phyloP scores from a whole-genome alignment of 1,139 yeast genomes.

The Hemisphaericaspora xylanilytica region DNA sequence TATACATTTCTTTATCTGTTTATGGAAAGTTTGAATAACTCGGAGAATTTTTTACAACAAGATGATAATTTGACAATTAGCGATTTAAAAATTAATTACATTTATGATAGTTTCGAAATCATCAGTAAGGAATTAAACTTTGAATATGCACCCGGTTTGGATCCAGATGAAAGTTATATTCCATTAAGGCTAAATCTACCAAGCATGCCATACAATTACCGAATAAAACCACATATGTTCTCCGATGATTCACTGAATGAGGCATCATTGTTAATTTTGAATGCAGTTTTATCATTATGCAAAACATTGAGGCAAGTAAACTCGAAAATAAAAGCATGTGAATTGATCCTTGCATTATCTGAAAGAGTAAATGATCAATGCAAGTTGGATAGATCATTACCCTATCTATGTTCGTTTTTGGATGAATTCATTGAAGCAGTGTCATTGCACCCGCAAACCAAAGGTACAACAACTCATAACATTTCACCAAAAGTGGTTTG shows the following conservation, averaged over 20 bases:
- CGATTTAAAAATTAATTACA: slow-evolving; percentile 58
- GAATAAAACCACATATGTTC: slow-evolving; percentile 35
- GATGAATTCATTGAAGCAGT: slow-evolving; percentile 32
- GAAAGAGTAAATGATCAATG: slow-evolving; percentile 79
- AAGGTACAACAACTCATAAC: not conserved
- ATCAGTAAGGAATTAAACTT: slow-evolving; percentile 50
- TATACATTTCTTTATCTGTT: slow-evolving; percentile 70
- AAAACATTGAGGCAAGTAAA: slow-evolving; percentile 63
- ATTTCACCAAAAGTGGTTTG: slow-evolving; percentile 52
- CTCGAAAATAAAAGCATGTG: slow-evolving; percentile 69
- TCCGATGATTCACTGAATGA: slow-evolving; percentile 31
- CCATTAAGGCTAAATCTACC: slow-evolving; percentile 54
- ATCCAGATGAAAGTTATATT: slow-evolving; percentile 9
- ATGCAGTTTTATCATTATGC: slow-evolving; percentile 61
- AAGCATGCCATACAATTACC: slow-evolving; percentile 41
- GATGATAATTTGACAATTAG: slow-evolving; percentile 35
- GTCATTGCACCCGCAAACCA: not conserved
- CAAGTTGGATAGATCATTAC: slow-evolving; percentile 81
- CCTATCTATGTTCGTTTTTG: slow-evolving; percentile 58
- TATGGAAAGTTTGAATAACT: slow-evolving; percentile 41
- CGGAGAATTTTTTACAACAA: slow-evolving; percentile 17
- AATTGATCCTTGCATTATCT: slow-evolving; percentile 70
- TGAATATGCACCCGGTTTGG: slow-evolving; percentile 22
- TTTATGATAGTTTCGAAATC: slow-evolving; percentile 55
- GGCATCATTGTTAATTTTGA: slow-evolving; percentile 61